Evolutionary conservation across 768 basidiomycete genomes (phyloP).

Genomic region (Calocera cornea): DNA sequence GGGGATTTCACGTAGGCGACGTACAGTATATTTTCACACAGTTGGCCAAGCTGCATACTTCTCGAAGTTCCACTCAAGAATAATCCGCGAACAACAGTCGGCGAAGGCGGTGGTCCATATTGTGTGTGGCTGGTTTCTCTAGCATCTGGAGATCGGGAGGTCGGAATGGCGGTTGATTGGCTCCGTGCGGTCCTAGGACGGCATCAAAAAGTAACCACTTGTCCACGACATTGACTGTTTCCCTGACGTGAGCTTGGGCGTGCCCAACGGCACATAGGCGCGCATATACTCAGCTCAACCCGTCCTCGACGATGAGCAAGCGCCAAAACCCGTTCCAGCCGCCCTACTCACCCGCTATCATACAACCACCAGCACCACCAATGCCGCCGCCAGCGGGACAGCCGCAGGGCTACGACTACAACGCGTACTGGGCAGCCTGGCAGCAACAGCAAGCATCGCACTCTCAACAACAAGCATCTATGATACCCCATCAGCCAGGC

Average conservation of each 20-base stretch:
- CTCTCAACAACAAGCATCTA: constrained; percentile 16
- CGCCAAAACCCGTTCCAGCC: constrained; percentile 14
- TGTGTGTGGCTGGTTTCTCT: neutral
- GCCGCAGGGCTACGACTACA: constrained; percentile 48
- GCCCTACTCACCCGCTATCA: constrained; percentile 6
- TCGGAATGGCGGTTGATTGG: neutral
- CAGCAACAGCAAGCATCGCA: constrained; percentile 27
- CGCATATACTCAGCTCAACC: neutral
- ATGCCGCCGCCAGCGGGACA: constrained; percentile 11
- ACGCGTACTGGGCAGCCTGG: constrained; percentile 56
- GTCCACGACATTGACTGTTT: constrained; percentile 1
- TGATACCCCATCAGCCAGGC: constrained; percentile 12
- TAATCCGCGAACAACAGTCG: no score
- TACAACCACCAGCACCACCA: constrained; percentile 8
- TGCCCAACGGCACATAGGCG: neutral
- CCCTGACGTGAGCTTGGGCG: neutral
- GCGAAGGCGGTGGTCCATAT: neutral
- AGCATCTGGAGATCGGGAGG: neutral
- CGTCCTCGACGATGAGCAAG: constrained; percentile 13
- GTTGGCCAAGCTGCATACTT: neutral
- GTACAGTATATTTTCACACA: neutral
- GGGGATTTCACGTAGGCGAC: no score
- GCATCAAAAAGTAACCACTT: neutral
- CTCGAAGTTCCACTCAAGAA: neutral
- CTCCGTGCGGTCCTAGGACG: neutral